These are phyloP conservation scores for Phascolomyces articulosus DNA, from an alignment of 371 early-diverging fungal genomes.

Conservation along the genomic window DNA sequence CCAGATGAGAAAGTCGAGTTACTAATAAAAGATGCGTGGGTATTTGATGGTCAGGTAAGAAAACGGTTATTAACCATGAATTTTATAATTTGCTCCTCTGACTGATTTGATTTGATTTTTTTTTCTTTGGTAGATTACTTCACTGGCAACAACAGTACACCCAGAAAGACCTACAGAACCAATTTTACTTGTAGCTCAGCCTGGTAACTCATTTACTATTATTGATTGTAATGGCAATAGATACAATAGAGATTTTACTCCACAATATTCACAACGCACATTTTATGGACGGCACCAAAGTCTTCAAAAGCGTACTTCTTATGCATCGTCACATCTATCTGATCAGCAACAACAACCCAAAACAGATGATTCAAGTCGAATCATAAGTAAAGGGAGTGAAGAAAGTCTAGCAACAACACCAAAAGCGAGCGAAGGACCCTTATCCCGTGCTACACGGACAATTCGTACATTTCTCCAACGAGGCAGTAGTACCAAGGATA, in stretches of 20 bases:
- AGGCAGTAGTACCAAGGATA: constrained; percentile 6
- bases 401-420: constrained; percentile 15
- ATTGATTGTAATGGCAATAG: constrained; percentile 60
- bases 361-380: constrained; percentile 1
- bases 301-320: constrained; percentile 7
- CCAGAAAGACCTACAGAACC: constrained; percentile 48
- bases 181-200: constrained; percentile 62
- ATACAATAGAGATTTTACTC: constrained; percentile 52
- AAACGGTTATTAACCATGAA: background rate
- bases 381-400: constrained; percentile 4
- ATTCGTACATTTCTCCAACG: constrained; percentile 25
- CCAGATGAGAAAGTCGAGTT: constrained; percentile 25
- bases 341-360: background rate
- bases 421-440: constrained; percentile 16
- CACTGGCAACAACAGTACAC: constrained; percentile 38
- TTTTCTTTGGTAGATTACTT: constrained; percentile 32
- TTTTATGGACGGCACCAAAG: constrained; percentile 17
- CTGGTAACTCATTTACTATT: constrained; percentile 63
- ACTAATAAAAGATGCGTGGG: constrained; percentile 60
- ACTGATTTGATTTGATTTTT: background rate
- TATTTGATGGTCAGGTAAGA: constrained; percentile 60
- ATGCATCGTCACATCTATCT: constrained; percentile 1
- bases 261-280: constrained; percentile 27
- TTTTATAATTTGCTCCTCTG: background rate
- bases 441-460: constrained; percentile 22